These are phyloP conservation scores for Taphrina populina DNA, from an alignment of 1,139 yeast species.

Conservation along the genomic window DNA sequence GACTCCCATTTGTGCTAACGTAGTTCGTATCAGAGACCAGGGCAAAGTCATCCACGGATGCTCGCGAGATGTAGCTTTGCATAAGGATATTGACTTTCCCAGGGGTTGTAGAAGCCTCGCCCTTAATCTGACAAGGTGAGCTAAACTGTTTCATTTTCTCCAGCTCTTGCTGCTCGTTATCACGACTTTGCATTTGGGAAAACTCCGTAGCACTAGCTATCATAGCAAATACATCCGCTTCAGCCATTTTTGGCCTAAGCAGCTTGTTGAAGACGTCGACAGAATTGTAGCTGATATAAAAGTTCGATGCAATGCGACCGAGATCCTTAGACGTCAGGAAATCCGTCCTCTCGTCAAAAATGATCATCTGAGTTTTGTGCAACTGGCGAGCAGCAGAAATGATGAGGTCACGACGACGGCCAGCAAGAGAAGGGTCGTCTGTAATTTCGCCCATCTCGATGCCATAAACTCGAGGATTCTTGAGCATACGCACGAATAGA, in stretches of 20 bases:
- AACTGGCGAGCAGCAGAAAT: slow-evolving; percentile 75
- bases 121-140: slow-evolving; percentile 80
- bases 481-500: slow-evolving; percentile 88
- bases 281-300: slow-evolving; percentile 77
- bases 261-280: slow-evolving; percentile 85
- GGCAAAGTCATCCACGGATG: slow-evolving; percentile 64
- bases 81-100: slow-evolving; percentile 85
- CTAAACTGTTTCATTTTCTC: slow-evolving; percentile 56
- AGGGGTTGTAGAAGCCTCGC: slow-evolving; percentile 69
- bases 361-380: slow-evolving; percentile 86
- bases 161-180: slow-evolving; percentile 79
- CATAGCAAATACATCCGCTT: slow-evolving; percentile 86
- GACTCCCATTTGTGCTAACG: slow-evolving; percentile 91
- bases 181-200: slow-evolving; percentile 78
- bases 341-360: slow-evolving; percentile 81
- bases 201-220: slow-evolving; percentile 92
- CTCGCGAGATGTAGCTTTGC: slow-evolving; percentile 83
- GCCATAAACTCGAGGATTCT: slow-evolving; percentile 93
- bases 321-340: slow-evolving; percentile 80
- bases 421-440: slow-evolving; percentile 77
- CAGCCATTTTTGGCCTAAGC: slow-evolving; percentile 81
- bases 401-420: slow-evolving; percentile 71
- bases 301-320: slow-evolving; percentile 93
- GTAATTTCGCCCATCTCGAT: slow-evolving; percentile 80
- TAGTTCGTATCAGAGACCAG: slow-evolving; percentile 82